Percentiles rank a stretch among this genome's conserved stretches.
phyloP scores from a whole-genome alignment of 2,329 filamentous ascomycete genomes.

The Verticillium tricorpus region DNA sequence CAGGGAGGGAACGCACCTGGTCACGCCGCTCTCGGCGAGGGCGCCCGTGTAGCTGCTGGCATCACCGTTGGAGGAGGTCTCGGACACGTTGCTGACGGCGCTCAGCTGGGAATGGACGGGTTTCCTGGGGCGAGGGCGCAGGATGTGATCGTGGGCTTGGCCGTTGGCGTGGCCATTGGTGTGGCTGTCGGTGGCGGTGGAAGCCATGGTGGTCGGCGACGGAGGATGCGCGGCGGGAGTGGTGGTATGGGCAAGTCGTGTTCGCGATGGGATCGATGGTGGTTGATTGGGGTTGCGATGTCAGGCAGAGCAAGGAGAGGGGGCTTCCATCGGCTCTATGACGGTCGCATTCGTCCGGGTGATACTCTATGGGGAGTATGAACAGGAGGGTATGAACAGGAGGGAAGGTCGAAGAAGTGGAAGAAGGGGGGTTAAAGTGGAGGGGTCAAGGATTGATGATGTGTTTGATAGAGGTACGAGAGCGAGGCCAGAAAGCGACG shows the following conservation, averaged over 20 bases:
- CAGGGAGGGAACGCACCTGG: constrained; percentile 6
- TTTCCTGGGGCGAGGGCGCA: constrained; percentile 47
- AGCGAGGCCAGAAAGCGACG: not conserved
- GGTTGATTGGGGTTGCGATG: not conserved
- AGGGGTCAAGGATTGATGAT: not conserved
- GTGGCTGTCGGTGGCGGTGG: constrained; percentile 8
- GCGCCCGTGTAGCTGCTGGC: constrained; percentile 4
- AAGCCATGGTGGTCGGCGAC: not conserved
- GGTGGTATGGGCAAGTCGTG: not conserved
- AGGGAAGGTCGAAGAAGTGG: not conserved
- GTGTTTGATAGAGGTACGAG: not conserved
- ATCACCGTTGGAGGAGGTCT: constrained; percentile 7
- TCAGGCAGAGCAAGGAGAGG: not conserved
- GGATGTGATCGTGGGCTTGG: constrained; percentile 33
- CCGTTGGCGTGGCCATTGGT: constrained; percentile 18
- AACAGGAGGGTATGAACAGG: not conserved
- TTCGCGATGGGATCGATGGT: not conserved
- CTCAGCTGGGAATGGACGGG: constrained; percentile 37
- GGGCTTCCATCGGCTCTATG: not conserved
- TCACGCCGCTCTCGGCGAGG: constrained; percentile 7
- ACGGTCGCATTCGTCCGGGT: not conserved
- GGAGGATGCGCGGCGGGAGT: not conserved
- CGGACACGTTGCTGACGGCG: constrained; percentile 9
- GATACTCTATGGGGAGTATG: not conserved
- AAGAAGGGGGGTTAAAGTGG: not conserved